Percentiles rank a stretch among this genome's conserved stretches.
Conservation (phyloP, 2,329 filamentous ascomycete genomes). For the Colletotrichum zoysiae region DNA sequence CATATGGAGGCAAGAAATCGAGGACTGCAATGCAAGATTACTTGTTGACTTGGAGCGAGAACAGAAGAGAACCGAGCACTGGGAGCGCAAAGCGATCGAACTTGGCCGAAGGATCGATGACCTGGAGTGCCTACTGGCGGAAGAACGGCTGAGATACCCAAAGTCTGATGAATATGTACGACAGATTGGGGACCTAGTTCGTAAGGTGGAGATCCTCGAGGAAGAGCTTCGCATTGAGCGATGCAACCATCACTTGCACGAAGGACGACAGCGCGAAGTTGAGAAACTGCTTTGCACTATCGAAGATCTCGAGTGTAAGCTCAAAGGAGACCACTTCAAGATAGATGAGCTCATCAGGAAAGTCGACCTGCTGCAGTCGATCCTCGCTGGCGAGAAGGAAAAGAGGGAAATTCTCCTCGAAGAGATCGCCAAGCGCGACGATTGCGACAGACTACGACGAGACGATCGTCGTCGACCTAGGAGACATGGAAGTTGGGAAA, state of each 20-base stretch:
- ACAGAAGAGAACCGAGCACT: constrained; percentile 94
- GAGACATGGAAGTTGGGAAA: constrained; percentile 32
- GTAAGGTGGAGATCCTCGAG: constrained; percentile 36
- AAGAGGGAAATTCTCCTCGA: constrained; percentile 27
- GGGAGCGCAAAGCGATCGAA: constrained; percentile 80
- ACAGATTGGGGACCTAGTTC: constrained; percentile 30
- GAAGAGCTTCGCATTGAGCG: constrained; percentile 34
- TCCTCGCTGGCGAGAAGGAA: constrained; percentile 30
- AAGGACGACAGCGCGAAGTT: constrained; percentile 26
- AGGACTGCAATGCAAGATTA: constrained; percentile 30
- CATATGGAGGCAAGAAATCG: constrained; percentile 30
- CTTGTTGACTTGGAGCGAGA: constrained; percentile 89
- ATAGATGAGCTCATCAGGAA: constrained; percentile 31
- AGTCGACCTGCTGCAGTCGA: constrained; percentile 32
- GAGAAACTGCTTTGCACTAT: constrained; percentile 29
- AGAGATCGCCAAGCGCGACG: constrained; percentile 35
- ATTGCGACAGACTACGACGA: constrained; percentile 18
- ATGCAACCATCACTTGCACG: constrained; percentile 19
- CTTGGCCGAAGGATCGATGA: constrained; percentile 29
- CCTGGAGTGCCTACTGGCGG: constrained; percentile 26
- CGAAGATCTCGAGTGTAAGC: constrained; percentile 31
- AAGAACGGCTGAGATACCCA: constrained; percentile 29
- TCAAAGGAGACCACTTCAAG: constrained; percentile 28
- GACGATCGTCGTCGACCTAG: constrained; percentile 27
- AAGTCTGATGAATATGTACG: constrained; percentile 25